A percentile compares a stretch with the other conserved stretches of the same genome.
Conservation (phyloP, 1,139 yeast species). For the Yamadazyma mexicana region DNA sequence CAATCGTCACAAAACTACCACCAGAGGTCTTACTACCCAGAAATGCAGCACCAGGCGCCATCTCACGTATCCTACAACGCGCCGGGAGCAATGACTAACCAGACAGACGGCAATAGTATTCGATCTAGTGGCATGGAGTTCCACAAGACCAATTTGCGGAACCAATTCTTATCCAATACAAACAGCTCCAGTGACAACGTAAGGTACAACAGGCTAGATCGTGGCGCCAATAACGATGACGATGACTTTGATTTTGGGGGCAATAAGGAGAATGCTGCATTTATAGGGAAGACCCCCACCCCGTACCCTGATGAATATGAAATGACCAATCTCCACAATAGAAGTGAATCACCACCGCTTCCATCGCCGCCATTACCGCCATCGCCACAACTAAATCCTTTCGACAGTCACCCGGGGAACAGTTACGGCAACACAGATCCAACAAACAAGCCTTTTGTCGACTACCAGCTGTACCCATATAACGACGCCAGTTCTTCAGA, state of each 20-base stretch:
- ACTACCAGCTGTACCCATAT: slow-evolving; percentile 12
- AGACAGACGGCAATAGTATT: slow-evolving; percentile 8
- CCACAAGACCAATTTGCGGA: slow-evolving; percentile 9
- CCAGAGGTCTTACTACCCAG: background rate
- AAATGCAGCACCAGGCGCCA: background rate
- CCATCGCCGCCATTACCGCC: slow-evolving; percentile 5
- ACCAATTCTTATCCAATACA: slow-evolving; percentile 18
- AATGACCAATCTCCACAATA: slow-evolving; percentile 5
- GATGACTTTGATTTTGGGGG: slow-evolving; percentile 14
- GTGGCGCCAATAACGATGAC: slow-evolving; percentile 4
- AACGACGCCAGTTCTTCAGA: slow-evolving; percentile 1
- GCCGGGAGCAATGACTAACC: background rate
- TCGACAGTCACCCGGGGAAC: slow-evolving; percentile 3
- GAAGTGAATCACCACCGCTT: slow-evolving; percentile 2
- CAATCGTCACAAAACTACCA: background rate
- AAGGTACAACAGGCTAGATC: slow-evolving; percentile 5
- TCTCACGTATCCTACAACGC: background rate
- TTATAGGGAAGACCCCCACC: background rate
- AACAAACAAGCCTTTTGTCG: slow-evolving; percentile 1
- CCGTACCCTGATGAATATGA: slow-evolving; percentile 10
- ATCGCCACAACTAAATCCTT: slow-evolving; percentile 10
- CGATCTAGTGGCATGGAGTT: slow-evolving; percentile 7
- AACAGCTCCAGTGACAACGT: slow-evolving; percentile 14
- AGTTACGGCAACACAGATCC: background rate
- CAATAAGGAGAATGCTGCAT: slow-evolving; percentile 1